A percentile compares a stretch with the other conserved stretches of the same genome.
Evolutionary conservation across 2,329 filamentous ascomycete genomes (phyloP).

Genomic region (Teratosphaeriaceae sp.): DNA sequence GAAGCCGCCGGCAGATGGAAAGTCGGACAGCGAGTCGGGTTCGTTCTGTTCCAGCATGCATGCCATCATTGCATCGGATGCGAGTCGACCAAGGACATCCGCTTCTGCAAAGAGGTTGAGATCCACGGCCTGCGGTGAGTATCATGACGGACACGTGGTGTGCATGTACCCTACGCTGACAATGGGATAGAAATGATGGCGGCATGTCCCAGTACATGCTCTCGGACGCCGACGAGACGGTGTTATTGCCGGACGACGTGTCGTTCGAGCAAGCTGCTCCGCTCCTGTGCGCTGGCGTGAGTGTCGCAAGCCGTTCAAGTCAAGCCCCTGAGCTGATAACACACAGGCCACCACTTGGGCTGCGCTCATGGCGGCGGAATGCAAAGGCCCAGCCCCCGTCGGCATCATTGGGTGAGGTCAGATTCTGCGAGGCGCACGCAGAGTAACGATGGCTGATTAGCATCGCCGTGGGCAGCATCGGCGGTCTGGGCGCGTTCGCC

Average conservation of each 20-base stretch:
- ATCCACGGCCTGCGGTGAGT: slow-evolving; percentile 7
- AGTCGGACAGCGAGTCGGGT: slow-evolving; percentile 3
- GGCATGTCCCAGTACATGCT: slow-evolving; percentile 7
- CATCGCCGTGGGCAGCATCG: slow-evolving; percentile 12
- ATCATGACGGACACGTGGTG: too few relatives aligned
- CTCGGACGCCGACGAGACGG: slow-evolving; percentile 18
- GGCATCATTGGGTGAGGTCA: too few relatives aligned
- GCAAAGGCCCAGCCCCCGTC: slow-evolving; percentile 29
- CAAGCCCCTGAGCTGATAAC: too few relatives aligned
- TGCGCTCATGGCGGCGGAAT: slow-evolving; percentile 24
- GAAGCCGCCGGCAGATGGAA: slow-evolving; percentile 1
- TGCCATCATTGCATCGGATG: slow-evolving; percentile 2
- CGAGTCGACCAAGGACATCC: background rate
- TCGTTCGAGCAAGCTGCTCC: slow-evolving; percentile 50
- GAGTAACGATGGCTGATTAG: background rate
- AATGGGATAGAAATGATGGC: slow-evolving; percentile 5
- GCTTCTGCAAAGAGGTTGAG: slow-evolving; percentile 1
- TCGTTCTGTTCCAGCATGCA: slow-evolving; percentile 1
- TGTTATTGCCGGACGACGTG: slow-evolving; percentile 39
- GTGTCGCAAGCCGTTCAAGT: background rate
- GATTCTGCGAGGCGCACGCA: too few relatives aligned
- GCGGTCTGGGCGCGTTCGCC: slow-evolving; percentile 42
- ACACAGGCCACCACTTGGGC: slow-evolving; percentile 40
- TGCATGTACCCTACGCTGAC: too few relatives aligned
- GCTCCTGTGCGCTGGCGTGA: slow-evolving; percentile 55